Evolutionary conservation across 768 basidiomycete genomes (phyloP), one percentile per base, ranked within the genome.

Genomic region (Russula lepida): DNA sequence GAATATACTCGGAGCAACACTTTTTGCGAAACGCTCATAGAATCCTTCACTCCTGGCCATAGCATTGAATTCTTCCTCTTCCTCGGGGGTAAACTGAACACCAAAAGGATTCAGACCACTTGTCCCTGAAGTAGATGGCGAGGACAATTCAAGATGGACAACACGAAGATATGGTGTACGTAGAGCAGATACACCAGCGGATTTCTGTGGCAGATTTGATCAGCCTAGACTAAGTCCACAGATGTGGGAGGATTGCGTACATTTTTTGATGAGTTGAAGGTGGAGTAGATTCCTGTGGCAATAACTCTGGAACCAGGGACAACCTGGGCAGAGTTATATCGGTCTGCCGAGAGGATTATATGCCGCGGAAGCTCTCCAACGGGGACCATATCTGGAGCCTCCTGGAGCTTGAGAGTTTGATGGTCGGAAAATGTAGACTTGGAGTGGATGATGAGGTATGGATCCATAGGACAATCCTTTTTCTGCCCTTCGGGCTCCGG

Each of bases 351-450:
- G 27, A 99, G 77, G 54, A 95, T 80, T 81, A 99, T 93, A 71
- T 98, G 97, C 52, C 95, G 76, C 9, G 97, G 97, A 44, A 99
- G 78, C 70, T 99, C 97, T 79, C 97, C 97, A 27, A 98, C 95
- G 0, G 97, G 97, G 1, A 99, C 97, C 92, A 98, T 97, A 72
- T 99, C 97, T 0, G 97, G 97, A 19, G 95, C 95, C 73, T 99
- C 97, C 73, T 99, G 97, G 13, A 99, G 81, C 72, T 99, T 99
- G 67, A 99, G 80, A 12, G 84, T 89, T 74, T 99, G 97, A 67
- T 97, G 94, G 70, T 99, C 97, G 8, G 94, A 88, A 70, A 98
- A 99, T 6, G 83, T 79, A 33, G 92, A 98, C 74, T 92, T 91
- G 39, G 92, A 88, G 73, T 99, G 97, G 17, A 98, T 78, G 70